phyloP scores from a whole-genome alignment of 768 basidiomycete genomes.

The Pulveroboletus sp. region DNA sequence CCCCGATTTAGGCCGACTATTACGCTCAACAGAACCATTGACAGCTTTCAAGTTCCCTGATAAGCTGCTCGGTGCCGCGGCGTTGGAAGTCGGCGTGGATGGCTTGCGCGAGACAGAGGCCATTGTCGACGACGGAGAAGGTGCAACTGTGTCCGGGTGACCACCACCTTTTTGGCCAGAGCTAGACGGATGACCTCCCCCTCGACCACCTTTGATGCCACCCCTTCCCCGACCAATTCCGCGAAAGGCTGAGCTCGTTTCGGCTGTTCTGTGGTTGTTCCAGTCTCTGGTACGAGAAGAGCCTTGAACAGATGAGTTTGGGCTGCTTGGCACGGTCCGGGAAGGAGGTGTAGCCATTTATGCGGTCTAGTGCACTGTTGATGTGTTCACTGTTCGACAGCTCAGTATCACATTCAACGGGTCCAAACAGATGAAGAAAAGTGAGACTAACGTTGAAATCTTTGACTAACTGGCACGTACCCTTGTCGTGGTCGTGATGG shows the following conservation, averaged over 20 bases:
- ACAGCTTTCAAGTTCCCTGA: conserved; percentile 24
- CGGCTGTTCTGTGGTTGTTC: conserved; percentile 38
- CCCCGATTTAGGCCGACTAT: conserved; percentile 19
- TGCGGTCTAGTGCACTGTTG: neutral
- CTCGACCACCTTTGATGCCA: conserved; percentile 22
- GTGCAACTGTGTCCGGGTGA: conserved; percentile 19
- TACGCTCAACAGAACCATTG: conserved; percentile 19
- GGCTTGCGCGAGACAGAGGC: conserved; percentile 15
- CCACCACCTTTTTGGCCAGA: conserved; percentile 21
- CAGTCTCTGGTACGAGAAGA: conserved; percentile 41
- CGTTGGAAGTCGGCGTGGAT: conserved; percentile 9
- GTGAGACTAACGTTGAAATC: conserved; percentile 14
- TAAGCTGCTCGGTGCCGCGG: conserved; percentile 18
- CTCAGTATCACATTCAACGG: conserved; percentile 13
- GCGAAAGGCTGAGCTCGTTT: conserved; percentile 47
- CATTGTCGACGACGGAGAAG: conserved; percentile 18
- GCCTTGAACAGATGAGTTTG: conserved; percentile 26
- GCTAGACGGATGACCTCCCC: conserved; percentile 26
- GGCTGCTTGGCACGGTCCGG: conserved; percentile 25
- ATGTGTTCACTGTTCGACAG: conserved; percentile 1
- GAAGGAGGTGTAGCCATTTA: conserved; percentile 45
- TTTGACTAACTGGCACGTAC: neutral
- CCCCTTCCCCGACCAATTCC: conserved; percentile 39
- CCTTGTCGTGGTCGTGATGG: neutral
- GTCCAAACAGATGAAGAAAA: neutral